Base-by-base conservation (phyloP, 805 yeast genomes). In the Yamadazyma akitaensis region DNA sequence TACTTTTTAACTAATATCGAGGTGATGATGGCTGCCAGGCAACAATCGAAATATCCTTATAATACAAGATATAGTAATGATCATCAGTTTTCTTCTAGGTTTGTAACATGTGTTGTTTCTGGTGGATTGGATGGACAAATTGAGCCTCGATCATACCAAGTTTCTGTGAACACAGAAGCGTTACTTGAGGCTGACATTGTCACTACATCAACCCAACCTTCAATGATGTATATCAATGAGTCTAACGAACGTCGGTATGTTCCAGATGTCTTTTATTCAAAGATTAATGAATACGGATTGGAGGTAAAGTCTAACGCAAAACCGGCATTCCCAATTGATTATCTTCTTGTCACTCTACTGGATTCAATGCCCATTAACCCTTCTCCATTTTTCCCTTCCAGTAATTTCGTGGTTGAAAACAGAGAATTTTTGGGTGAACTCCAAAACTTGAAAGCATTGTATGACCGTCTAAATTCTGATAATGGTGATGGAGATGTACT, bases 241-340 rank as follows among this genome's bases (percentile, higher is more conserved):
- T 82, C 88, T n/a, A 79, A 80, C 35, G 74, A 77, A 16, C 76
- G 74, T 9, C 76, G 97, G 46, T 94, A 92, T 56, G 98, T 94
- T 13, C 99, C 99, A 0, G 99, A 94, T 51, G 85, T 94, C 21
- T 87, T 88, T 59, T 94, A 85, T 72, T 81, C 82, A 64, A 82
- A 80, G 61, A 77, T 80, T 49, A 94, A 94, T 61, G 97, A 94
- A 67, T 94, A 94, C 66, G 88, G 88, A 3, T 70, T 89, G 26
- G 82, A 88, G 32, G 95, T 94, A n/a, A 89, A 89, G 57, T 80
- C 82, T 36, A 85, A 88, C 60, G 96, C 96, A 1, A 85, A 85
- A 57, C 96, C 97, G 1, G 86, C 94, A 19, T 88, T 90, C 62
- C 97, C 97, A 1, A 90, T 86, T n/a, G 97, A 90, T 50, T 90